Conservation (phyloP, 2,329 filamentous ascomycete genomes). For the Epichloe amarillans region DNA sequence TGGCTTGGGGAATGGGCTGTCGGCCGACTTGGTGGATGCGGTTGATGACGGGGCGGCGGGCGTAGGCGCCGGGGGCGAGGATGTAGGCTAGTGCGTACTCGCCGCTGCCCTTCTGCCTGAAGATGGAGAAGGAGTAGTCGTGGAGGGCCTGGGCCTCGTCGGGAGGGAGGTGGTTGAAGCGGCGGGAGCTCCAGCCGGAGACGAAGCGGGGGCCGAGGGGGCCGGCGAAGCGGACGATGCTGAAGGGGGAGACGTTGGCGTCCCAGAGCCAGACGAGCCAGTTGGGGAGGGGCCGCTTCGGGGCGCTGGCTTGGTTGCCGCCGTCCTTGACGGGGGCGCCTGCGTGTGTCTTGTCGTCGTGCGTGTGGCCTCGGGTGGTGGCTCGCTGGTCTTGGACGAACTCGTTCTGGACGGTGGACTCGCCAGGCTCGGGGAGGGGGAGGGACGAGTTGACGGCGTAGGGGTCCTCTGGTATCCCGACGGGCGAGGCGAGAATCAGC, state of each 20-base stretch:
- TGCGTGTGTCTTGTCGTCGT: not conserved
- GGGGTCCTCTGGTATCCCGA: slow-evolving; percentile 88
- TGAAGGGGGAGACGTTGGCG: slow-evolving; percentile 91
- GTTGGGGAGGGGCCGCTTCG: slow-evolving; percentile 52
- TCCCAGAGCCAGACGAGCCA: slow-evolving; percentile 96
- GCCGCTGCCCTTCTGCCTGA: slow-evolving; percentile 80
- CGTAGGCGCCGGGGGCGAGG: slow-evolving; percentile 85
- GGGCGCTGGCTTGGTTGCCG: slow-evolving; percentile 21
- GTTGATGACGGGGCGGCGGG: slow-evolving; percentile 73
- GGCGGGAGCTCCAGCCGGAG: slow-evolving; percentile 84
- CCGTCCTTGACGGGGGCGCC: not conserved
- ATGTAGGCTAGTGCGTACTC: slow-evolving; percentile 91
- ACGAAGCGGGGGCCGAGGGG: slow-evolving; percentile 85
- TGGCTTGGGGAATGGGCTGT: slow-evolving; percentile 35
- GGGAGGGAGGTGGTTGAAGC: slow-evolving; percentile 76
- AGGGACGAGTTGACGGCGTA: slow-evolving; percentile 72
- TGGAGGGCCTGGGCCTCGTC: slow-evolving; percentile 76
- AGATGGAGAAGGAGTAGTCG: slow-evolving; percentile 87
- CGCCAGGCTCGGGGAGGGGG: slow-evolving; percentile 66
- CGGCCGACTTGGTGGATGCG: slow-evolving; percentile 77
- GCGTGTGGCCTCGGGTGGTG: slow-evolving; percentile 13
- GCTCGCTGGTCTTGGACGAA: slow-evolving; percentile 60
- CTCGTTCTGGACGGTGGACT: slow-evolving; percentile 63
- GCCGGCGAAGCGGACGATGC: slow-evolving; percentile 73
- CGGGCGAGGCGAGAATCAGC: slow-evolving; percentile 85